Conservation (phyloP, 129 eudicot species). For the Tagetes erecta region DNA sequence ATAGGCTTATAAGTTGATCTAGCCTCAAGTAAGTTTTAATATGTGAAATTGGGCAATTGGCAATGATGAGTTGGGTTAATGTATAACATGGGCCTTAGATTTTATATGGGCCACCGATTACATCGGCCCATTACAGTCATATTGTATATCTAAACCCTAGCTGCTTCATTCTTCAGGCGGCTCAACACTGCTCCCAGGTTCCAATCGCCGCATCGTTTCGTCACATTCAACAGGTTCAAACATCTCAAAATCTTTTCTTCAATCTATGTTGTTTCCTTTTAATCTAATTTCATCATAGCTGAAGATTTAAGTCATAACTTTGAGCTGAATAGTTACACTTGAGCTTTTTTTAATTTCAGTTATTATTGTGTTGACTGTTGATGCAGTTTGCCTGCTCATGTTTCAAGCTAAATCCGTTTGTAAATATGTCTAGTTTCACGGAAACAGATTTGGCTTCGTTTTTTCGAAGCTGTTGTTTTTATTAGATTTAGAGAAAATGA, state of each 20-base stretch:
- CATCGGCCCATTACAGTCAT: not conserved
- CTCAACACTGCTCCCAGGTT: slow-evolving; percentile 5
- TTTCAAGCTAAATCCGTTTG: not conserved
- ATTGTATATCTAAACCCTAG: slow-evolving; percentile 35
- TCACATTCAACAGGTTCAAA: slow-evolving; percentile 18
- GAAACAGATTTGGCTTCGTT: not conserved
- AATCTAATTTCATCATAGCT: not conserved
- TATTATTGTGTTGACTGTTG: not conserved
- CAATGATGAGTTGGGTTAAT: not conserved
- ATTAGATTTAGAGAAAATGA: not conserved
- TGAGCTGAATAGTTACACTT: not conserved
- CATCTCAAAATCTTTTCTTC: not conserved
- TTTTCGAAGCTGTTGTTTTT: not conserved
- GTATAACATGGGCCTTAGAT: not conserved
- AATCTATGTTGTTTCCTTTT: not conserved
- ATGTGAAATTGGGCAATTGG: not conserved
- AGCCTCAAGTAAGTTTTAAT: too few relatives aligned
- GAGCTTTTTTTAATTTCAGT: not conserved
- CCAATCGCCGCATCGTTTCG: slow-evolving; percentile 23
- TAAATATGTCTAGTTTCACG: not conserved
- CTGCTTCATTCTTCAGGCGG: slow-evolving; percentile 7
- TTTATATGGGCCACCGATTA: not conserved
- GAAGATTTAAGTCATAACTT: not conserved
- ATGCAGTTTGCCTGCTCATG: not conserved
- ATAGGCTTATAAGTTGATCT: too few relatives aligned